Evolutionary conservation across 352 stramenopile species (phyloP).

Genomic region (Aphanomyces euteiches): DNA sequence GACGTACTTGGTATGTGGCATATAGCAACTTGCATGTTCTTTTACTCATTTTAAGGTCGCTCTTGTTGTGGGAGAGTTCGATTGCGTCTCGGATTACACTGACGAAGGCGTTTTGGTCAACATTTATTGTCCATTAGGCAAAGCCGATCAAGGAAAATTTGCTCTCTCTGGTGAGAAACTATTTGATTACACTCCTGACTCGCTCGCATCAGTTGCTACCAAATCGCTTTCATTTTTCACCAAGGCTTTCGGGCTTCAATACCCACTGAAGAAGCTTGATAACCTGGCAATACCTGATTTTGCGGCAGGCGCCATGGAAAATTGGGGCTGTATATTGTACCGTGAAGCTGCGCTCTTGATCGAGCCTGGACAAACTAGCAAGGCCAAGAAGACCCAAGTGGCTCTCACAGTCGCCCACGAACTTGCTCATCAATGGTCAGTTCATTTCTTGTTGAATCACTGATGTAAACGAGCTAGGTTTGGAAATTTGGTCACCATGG

Average conservation of each 20-base stretch:
- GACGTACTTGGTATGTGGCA: constrained; percentile 87
- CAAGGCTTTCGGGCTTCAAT: constrained; percentile 40
- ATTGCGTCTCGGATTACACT: constrained; percentile 88
- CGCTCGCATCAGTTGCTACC: constrained; percentile 42
- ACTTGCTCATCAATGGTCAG: constrained; percentile 91
- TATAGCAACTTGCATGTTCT: neutral
- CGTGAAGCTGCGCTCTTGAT: constrained; percentile 89
- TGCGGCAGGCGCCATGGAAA: constrained; percentile 94
- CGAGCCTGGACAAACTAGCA: constrained; percentile 54
- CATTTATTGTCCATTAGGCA: constrained; percentile 93
- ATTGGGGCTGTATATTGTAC: constrained; percentile 95
- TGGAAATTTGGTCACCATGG: constrained; percentile 98
- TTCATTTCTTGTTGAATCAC: too few species aligned
- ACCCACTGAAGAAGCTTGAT: constrained; percentile 91
- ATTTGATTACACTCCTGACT: neutral
- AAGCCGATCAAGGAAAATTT: constrained; percentile 87
- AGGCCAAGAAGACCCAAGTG: constrained; percentile 63
- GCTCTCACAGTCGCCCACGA: constrained; percentile 96
- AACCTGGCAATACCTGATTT: constrained; percentile 89
- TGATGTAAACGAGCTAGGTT: constrained; percentile 47
- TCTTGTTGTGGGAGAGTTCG: constrained; percentile 95
- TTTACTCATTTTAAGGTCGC: constrained; percentile 48
- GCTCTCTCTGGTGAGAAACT: constrained; percentile 48
- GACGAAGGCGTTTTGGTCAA: constrained; percentile 90
- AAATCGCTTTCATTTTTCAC: constrained; percentile 36